Evolutionary conservation across 1,284 basidiomycete genomes (phyloP), one percentile per base, ranked within the genome.

Genomic region (Vanrija pseudolonga): DNA sequence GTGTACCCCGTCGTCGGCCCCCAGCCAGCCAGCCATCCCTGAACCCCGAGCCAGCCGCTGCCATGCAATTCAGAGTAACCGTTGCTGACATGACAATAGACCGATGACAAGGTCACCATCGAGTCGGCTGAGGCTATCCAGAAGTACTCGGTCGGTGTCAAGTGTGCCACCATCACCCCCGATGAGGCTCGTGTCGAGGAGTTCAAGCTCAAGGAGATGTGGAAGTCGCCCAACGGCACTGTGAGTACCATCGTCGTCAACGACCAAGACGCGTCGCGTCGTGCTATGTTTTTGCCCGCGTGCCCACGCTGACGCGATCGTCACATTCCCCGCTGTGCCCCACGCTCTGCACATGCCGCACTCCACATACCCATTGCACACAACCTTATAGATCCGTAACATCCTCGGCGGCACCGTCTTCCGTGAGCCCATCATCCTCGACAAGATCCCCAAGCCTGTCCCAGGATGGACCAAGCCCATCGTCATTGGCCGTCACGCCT

Each of bases 171-270:
- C 50, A 98, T 98, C 80, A 98, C 95, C 4, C 95, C 95, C 14
- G 95, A 98, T 72, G 95, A 98, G 77, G 72, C 69, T 22, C 63
- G 72, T 56, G 73, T 74, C 20, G 66, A 72, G 59, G 93, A 96
- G 78, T 97, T 97, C 83, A 89, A 91, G 58, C 83, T 98, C 70
- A 98, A 97, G 83, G 85, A 95, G 78, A 98, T 98, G 95, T 93
- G 90, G 90, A 86, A 83, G 80, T 90, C 87, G 67, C 92, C 93
- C 12, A 97, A 97, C 77, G 93, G 92, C 61, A 95, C 93, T 7
- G 88, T 90, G 59, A 64, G 86, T 69, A 50, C 61, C 45, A 8
- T 4, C 24, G 14, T 12, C 14, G 2, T 39, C 37, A 24, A 4
- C 32, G 32, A 32, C 32, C 6, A 32, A 5, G 28, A 12, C 28